These are phyloP conservation scores for Cladosporium sp. DNA, from an alignment of 2,329 filamentous ascomycete species.

Conservation along the genomic window DNA sequence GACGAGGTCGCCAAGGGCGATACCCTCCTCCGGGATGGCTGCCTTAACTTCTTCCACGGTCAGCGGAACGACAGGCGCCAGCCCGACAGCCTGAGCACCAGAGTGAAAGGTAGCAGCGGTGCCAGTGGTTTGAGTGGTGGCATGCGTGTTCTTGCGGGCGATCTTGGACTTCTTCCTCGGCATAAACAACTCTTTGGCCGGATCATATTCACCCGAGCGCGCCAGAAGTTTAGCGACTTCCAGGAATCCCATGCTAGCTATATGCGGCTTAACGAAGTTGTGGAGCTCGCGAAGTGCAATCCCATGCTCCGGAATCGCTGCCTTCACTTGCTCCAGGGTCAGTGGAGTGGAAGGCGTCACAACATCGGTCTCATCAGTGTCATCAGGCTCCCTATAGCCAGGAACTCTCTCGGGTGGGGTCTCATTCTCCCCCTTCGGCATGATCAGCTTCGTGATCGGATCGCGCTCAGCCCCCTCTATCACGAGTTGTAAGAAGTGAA, in stretches of 20 bases:
- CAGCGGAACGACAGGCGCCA: constrained; percentile 29
- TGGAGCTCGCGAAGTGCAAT: neutral
- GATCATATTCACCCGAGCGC: constrained; percentile 26
- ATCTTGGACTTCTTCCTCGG: no score
- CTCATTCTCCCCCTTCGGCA: neutral
- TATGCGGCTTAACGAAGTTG: no score
- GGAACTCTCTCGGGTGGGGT: neutral
- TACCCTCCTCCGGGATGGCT: constrained; percentile 41
- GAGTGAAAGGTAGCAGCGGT: no score
- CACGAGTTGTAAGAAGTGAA: constrained; percentile 41
- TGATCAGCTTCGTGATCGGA: constrained; percentile 17
- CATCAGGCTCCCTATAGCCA: no score
- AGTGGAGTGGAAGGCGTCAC: neutral
- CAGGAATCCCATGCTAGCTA: no score
- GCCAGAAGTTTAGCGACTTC: constrained; percentile 43
- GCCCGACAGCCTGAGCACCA: no score
- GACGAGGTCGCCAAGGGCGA: constrained; percentile 39
- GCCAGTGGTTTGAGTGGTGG: no score
- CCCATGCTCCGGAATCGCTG: neutral
- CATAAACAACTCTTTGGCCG: constrained; percentile 15
- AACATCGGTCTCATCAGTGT: no score
- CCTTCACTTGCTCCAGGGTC: neutral
- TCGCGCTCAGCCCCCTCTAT: constrained; percentile 31
- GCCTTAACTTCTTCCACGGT: constrained; percentile 42
- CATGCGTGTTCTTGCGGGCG: no score